A percentile compares a stretch with the other conserved stretches of the same genome.
These are phyloP conservation scores for Chytridium lagenaria DNA, from an alignment of 371 early-diverging fungal genomes.

Conservation along the genomic window DNA sequence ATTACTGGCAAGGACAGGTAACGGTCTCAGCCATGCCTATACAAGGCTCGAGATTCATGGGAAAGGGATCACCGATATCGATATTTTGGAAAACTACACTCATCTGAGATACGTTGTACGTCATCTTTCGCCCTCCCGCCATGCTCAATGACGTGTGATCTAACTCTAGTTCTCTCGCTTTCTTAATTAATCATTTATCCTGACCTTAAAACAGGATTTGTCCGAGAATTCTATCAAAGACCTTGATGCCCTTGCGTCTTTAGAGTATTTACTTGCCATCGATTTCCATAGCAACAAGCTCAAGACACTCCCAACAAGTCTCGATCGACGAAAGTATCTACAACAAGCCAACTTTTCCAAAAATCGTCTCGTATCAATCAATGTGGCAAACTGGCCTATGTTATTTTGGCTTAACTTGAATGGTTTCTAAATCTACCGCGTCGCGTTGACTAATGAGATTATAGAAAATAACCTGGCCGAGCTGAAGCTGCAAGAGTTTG, in stretches of 20 bases:
- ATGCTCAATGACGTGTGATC: no score
- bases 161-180: background rate
- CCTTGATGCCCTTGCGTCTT: constrained; percentile 39
- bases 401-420: constrained; percentile 53
- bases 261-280: constrained; percentile 52
- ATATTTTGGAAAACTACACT: constrained; percentile 44
- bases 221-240: constrained; percentile 47
- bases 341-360: constrained; percentile 55
- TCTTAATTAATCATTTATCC: background rate
- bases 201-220: constrained; percentile 46
- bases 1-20: constrained; percentile 55
- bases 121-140: background rate
- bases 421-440: no score
- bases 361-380: constrained; percentile 42
- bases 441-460: no score
- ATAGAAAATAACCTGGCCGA: constrained; percentile 51
- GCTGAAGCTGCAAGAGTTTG: constrained; percentile 47
- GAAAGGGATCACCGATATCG: constrained; percentile 46
- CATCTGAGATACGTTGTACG: constrained; percentile 54
- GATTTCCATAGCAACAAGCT: constrained; percentile 51
- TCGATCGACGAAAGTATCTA: constrained; percentile 52
- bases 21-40: constrained; percentile 56
- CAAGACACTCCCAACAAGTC: constrained; percentile 38
- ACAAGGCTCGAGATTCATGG: constrained; percentile 53
- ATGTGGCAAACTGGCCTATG: constrained; percentile 48